Evolutionary conservation across 192 early-diverging fungal species (phyloP), one percentile per base, ranked within the genome.

Genomic region (Linnemannia exigua): DNA sequence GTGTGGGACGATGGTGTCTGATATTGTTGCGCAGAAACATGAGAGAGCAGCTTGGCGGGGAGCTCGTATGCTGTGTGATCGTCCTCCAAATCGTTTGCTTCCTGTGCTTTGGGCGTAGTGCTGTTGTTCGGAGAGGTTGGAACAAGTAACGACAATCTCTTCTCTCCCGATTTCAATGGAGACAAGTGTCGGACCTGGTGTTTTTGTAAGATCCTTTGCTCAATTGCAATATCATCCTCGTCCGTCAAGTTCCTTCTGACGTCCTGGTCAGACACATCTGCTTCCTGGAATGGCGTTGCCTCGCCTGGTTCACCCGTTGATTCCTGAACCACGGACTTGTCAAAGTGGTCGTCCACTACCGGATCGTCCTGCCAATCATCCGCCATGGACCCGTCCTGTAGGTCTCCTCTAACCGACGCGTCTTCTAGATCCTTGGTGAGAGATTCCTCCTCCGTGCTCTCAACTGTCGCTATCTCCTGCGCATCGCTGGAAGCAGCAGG

Each of bases 141-240:
- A 12, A 14, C 12, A 12, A 11, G 28, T 14, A 25, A 63, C 3
- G 12, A 63, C 11, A 25, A 12, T 15, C 28, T 63, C 28, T 63
- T n/a, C 58, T 31, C 28, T 63, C 28, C 12, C 11, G 28, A 25
- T 0, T 15, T 11, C 9, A 22, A 25, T 14, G 58, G 28, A 15
- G 58, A 15, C 28, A 63, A 63, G 25, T 15, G 8, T 11, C 28
- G 58, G 3, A 2, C 20, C 8, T 41, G 28, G 19, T 31, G 33
- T 33, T 48, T 77, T 25, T 35, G 16, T 46, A 68, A n/a, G 9
- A 77, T 68, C 31, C 16, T 50, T 66, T 66, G 22, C 2, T 51
- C 75, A 9, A 50, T 67, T 14, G 16, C 11, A 35, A 50, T 48
- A 19, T 77, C 75, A 47, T 77, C 75, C 31, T 77, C 75, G 20